A percentile compares a stretch with the other conserved stretches of the same genome.
Evolutionary conservation across 2,329 filamentous ascomycete genomes (phyloP).

Genomic region (Xylaria sp.): DNA sequence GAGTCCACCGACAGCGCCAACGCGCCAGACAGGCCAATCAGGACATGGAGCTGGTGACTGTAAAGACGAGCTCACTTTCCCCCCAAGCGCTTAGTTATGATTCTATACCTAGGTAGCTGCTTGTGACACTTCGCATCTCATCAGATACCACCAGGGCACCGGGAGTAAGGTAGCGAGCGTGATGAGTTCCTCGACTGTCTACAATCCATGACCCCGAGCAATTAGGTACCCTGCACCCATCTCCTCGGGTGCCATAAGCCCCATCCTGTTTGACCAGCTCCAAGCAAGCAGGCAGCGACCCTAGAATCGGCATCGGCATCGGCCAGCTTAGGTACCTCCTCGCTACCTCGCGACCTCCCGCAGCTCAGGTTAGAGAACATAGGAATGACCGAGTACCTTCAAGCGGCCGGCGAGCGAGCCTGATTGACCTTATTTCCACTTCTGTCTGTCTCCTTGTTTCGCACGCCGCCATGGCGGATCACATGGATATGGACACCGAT

Average conservation of each 20-base stretch:
- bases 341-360: too few relatives aligned
- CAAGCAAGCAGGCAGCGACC: neutral
- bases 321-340: too few relatives aligned
- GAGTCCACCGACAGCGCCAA: neutral
- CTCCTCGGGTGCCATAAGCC: neutral
- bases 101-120: too few relatives aligned
- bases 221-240: neutral
- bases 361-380: neutral
- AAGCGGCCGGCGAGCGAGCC: neutral
- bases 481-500: conserved; percentile 57
- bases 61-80: neutral
- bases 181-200: neutral
- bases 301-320: too few relatives aligned
- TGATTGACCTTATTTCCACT: neutral
- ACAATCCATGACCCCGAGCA: conserved; percentile 1
- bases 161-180: too few relatives aligned
- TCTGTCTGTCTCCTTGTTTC: neutral
- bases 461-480: conserved; percentile 40
- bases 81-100: neutral
- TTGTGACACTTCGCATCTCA: neutral
- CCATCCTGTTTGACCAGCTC: neutral
- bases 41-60: neutral
- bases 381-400: neutral
- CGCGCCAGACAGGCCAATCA: conserved; percentile 15
- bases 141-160: neutral